Percentiles rank a stretch among this genome's conserved stretches.
Conservation (phyloP, 345 rosid species). For the Kernera saxatilis region DNA sequence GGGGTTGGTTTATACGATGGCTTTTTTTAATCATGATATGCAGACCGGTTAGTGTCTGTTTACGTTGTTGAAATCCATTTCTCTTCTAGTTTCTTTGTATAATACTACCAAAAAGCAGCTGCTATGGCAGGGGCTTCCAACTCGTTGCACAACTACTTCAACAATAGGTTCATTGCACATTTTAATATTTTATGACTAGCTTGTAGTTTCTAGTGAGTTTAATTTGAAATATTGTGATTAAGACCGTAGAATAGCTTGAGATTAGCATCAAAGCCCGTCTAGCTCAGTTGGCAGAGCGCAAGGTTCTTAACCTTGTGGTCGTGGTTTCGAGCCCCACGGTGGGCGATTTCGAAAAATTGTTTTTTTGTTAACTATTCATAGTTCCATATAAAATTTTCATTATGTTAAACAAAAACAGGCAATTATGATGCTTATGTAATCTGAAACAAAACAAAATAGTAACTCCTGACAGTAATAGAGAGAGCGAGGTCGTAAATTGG, state of each 20-base stretch:
- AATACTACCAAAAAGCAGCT: too few relatives aligned
- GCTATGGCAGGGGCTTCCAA: too few relatives aligned
- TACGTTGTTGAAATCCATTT: not conserved
- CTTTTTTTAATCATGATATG: not conserved
- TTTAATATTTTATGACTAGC: too few relatives aligned
- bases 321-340: slow-evolving; percentile 22
- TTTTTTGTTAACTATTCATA: too few relatives aligned
- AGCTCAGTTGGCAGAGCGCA: slow-evolving; percentile 45
- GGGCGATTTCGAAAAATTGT: not conserved
- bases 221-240: too few relatives aligned
- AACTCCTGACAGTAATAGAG: not conserved
- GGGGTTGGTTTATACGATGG: not conserved
- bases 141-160: too few relatives aligned
- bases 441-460: not conserved
- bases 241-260: too few relatives aligned
- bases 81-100: not conserved
- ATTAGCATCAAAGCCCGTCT: slow-evolving; percentile 35
- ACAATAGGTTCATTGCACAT: too few relatives aligned
- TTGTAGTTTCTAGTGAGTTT: too few relatives aligned
- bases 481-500: not conserved
- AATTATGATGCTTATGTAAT: not conserved
- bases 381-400: too few relatives aligned
- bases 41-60: not conserved
- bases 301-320: slow-evolving; percentile 55
- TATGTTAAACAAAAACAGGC: too few relatives aligned